Base-by-base conservation (phyloP, 2,329 filamentous ascomycete species). In the Tympanopsis confertula region DNA sequence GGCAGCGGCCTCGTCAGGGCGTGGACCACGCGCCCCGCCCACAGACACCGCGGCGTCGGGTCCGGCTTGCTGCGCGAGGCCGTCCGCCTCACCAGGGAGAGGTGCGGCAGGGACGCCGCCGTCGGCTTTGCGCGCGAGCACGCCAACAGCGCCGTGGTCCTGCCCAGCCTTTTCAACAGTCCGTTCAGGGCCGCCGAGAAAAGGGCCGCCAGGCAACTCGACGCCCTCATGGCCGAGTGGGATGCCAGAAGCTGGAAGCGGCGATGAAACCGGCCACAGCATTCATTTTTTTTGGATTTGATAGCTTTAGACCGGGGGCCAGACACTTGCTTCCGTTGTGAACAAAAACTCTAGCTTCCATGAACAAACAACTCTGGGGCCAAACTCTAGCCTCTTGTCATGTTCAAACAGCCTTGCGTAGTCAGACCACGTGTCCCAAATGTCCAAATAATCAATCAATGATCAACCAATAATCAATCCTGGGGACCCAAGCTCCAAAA, bases 91-190 rank as follows among this genome's bases (percentile, higher is more conserved):
- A 80, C 82, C 42, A 72, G 71, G 47, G 76, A 78, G 56, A 73
- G 71, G 50, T 81, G 81, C 41, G 83, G 84, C 30, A 72, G 72
- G 41, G 77, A 75, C 24, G 74, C 73, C 2, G 68, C 75, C 40
- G 64, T 88, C 37, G 74, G 78, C 2, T 93, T 94, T 55, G 83
- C 82, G 5, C 63, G 68, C 38, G 75, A 83, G 45, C 86, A 94
- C 63, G 86, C 84, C 35, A 86, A 89, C 69, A 76, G 78, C 44
- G 59, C 60, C 41, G 69, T 73, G 54, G 53, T 86, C 3, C 56
- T 86, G 37, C 77, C 78, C 12, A 61, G 62, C 40, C 56, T 75
- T 19, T 84, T 83, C 50, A 81, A 82, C 50, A 61, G 62, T 2
- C 57, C 58, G 0, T 78, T 86, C 50, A 63, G 74, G 41, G 66